Evolutionary conservation across 2,329 filamentous ascomycete genomes (phyloP).

Genomic region (Aspergillus puulaauensis): DNA sequence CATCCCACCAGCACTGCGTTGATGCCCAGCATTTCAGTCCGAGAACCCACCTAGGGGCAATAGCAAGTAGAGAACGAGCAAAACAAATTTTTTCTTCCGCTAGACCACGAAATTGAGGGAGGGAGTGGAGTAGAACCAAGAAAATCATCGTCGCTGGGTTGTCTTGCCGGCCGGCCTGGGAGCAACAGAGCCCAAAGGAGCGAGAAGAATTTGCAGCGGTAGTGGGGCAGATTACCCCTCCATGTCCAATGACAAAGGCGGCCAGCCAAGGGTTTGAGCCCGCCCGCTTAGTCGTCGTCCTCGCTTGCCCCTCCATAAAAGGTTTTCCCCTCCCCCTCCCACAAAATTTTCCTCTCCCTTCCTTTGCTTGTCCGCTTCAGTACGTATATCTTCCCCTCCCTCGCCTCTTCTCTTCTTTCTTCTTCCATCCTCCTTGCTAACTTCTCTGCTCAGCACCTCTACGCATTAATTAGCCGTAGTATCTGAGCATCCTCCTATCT

Average conservation of each 20-base stretch:
- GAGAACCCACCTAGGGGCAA: conserved; percentile 17
- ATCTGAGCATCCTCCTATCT: conserved; percentile 48
- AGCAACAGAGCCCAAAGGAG: conserved; percentile 9
- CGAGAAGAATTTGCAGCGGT: conserved; percentile 34
- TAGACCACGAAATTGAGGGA: background rate
- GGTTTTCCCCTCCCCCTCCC: conserved; percentile 46
- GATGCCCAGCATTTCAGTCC: conserved; percentile 36
- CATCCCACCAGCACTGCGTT: conserved; percentile 30
- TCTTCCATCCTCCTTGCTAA: conserved; percentile 23
- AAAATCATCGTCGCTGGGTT: conserved; percentile 21
- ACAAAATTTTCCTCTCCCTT: conserved; percentile 38
- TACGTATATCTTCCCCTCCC: conserved; percentile 41
- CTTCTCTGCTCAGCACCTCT: conserved; percentile 47
- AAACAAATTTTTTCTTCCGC: conserved; percentile 21
- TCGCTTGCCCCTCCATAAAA: conserved; percentile 50
- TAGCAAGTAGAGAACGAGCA: conserved; percentile 14
- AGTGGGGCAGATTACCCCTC: conserved; percentile 28
- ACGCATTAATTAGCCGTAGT: conserved; percentile 50
- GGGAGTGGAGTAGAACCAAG: conserved; percentile 30
- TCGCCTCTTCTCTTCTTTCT: conserved; percentile 19
- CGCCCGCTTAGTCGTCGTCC: conserved; percentile 35
- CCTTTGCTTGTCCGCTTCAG: conserved; percentile 45
- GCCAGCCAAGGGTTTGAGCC: conserved; percentile 35
- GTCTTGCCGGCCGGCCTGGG: background rate
- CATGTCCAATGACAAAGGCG: conserved; percentile 27